A percentile compares a stretch with the other conserved stretches of the same genome.
phyloP scores from a whole-genome alignment of 1,284 basidiomycete species.

The Fomitopsis palustris region DNA sequence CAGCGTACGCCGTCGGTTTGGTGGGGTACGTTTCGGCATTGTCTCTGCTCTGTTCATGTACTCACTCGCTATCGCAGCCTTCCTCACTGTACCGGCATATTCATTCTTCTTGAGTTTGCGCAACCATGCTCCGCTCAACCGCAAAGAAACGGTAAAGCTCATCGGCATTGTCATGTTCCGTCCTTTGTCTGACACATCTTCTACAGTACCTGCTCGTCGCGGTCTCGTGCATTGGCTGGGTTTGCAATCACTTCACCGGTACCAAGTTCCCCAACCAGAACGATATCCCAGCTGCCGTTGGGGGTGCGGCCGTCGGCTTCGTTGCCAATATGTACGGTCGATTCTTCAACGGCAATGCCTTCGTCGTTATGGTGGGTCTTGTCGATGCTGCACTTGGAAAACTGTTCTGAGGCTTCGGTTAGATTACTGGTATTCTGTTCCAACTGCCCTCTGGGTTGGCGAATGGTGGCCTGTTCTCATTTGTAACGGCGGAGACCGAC shows the following conservation, averaged over 20 bases:
- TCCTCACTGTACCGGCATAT: conserved; percentile 80
- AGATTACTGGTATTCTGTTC: conserved; percentile 82
- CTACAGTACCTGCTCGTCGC: conserved; percentile 56
- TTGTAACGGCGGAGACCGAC: conserved; percentile 54
- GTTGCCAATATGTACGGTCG: conserved; percentile 83
- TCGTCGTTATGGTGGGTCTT: conserved; percentile 65
- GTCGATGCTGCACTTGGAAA: not conserved
- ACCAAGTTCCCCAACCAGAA: conserved; percentile 65
- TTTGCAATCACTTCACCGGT: conserved; percentile 72
- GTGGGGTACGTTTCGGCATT: conserved; percentile 44
- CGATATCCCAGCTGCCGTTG: conserved; percentile 73
- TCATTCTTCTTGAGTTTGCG: conserved; percentile 73
- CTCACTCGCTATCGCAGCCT: conserved; percentile 46
- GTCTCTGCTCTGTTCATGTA: not conserved
- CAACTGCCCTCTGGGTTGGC: conserved; percentile 88
- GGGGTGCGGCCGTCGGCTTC: conserved; percentile 82
- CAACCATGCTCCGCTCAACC: conserved; percentile 71
- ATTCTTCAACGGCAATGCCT: conserved; percentile 75
- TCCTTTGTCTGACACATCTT: too few relatives aligned
- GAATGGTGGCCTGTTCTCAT: conserved; percentile 80
- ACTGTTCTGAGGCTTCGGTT: not conserved
- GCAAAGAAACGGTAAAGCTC: conserved; percentile 60
- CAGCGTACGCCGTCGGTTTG: conserved; percentile 49
- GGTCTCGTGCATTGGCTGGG: conserved; percentile 78
- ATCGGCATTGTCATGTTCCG: not conserved